Base-by-base conservation (phyloP, 2,329 filamentous ascomycete genomes). In the Coccinonectria pachysandricola region DNA sequence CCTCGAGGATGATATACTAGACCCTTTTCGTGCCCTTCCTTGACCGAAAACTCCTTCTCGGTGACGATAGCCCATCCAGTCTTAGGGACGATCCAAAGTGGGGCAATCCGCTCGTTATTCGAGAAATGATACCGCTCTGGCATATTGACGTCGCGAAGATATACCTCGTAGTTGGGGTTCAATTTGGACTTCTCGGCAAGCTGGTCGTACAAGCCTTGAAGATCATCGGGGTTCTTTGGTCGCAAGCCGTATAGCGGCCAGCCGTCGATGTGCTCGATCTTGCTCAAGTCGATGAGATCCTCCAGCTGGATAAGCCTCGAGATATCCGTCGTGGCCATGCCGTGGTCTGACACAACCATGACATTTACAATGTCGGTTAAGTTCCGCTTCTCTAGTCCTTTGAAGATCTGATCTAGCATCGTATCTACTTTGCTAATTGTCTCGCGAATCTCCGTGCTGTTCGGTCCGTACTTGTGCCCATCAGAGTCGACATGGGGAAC, bases 301-400 rank as follows among this genome's bases (percentile, higher is more conserved):
- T 98, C 91, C 3, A 96, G 64, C 54, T 96, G 91, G 14, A 96
- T 69, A 23, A 96, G 62, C 8, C 91, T 72, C 11, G 75, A 66
- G 0, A 71, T 73, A 33, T 87, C 82, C 0, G 91, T 96, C 0
- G 86, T 93, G 2, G 91, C 91, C 91, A 98, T 98, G 26, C 91
- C 91, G 50, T 98, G 91, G 50, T 98, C 91, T 1, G 86, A 95
- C 3, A 98, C 88, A n/a, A 98, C 69, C 17, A 98, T 76, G 6
- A 98, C 70, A 40, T 98, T 98, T 48, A 96, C 84, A 34, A 98
- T 81, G 12, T 79, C 52, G 1, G 86, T 94, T 26, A 98, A 59
- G 49, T 96, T 95, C 24, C 91, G 76, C 23, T 69, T 59, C 35
- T 87, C 72, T 0, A 98, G 64, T 0, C 87, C 87, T 2, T 63